Base-by-base conservation (phyloP, 768 basidiomycete genomes). In the Chalciporus sphaerocephalus region DNA sequence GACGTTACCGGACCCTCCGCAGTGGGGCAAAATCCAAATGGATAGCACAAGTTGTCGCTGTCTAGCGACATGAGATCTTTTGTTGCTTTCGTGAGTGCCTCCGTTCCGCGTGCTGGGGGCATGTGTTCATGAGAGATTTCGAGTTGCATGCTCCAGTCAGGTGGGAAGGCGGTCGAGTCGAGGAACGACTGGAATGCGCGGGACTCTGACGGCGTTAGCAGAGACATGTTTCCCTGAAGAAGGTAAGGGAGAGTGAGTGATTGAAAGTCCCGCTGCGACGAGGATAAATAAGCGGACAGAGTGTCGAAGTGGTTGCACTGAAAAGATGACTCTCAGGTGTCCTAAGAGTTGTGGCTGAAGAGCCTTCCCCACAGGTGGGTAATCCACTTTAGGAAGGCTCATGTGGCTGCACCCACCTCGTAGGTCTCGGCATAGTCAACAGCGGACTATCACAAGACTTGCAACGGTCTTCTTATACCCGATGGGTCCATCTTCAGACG, bases 41-140 rank as follows among this genome's bases (percentile, higher is more conserved):
- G 60, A 40, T 59, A 56, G 21, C 57, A 59, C 72, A 69, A 80
- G 6, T 59, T 65, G 12, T 64, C 71, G 11, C 50, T 54, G 47
- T 85, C 85, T 21, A 89, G 72, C 4, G 85, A 73, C 81, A 92
- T 88, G 35, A 92, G 78, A 63, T 90, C 86, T 64, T 86, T 88
- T 0, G 88, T 91, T 0, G 87, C 87, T 65, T 84, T 85, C 42
- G 83, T 69, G 43, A 92, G 74, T 2, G 81, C 81, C 43, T 85
- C 81, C 46, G 71, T 80, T 48, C 78, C 79, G 45, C 69, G 77
- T 42, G 74, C 64, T 10, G 75, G 74, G 27, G 74, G 69, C 54
- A 78, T 65, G 48, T 78, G 74, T 40, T 78, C 72, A 37, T 71
- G 68, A 20, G 48, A 68, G 48, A 48, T 60, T 45, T 54, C 61